Base-by-base conservation (phyloP, 106 monocot genomes). In the Acanthochlamys bracteata region DNA sequence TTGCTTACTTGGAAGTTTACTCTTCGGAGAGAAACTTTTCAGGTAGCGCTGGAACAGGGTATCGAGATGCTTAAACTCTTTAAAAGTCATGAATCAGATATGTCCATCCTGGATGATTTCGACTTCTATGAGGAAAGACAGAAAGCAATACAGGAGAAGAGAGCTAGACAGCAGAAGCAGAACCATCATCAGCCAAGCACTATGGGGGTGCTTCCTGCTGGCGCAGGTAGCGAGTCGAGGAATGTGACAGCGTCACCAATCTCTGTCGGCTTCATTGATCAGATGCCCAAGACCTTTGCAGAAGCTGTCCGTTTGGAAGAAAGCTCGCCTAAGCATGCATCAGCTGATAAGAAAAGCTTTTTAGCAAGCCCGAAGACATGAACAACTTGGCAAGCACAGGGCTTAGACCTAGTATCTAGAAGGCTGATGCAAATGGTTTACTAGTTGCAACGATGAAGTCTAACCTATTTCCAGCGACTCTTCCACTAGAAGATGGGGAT, bases 11-110 rank as follows among this genome's bases (percentile, higher is more conserved):
- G 43, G 7, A 8, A 8, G 13, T 43, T 43, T 43, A 13, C 43
- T 43, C 7, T 8, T 43, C 13, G 43, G 43, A 25, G 12, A 16
- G 16, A 25, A 21, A 68, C 21, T 25, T 79, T 61, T 80, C n/a
- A 90, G 94, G 90, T 95, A 51, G 87, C 84, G 57, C 59, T 95
- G 63, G 86, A 95, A 49, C 94, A 90, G 64, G 94, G 90, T 22
- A 53, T 87, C 39, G 94, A 95, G 74, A 90, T 95, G 82, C 72
- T 95, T 42, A 76, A 63, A 52, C 78, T 95, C 52, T 87, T 90
- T 55, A 95, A 95, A 69, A 82, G 79, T 14, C 72, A 95, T 68
- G 86, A 95, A 66, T 69, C 72, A 33, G 82, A 82, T 1, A 20
- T 71, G 53, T 89, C 89, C 16, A 82, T 95, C 25, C 90, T 95